Conservation (phyloP, 495 filamentous ascomycete species). For the Penicillium macrosclerotiorum region DNA sequence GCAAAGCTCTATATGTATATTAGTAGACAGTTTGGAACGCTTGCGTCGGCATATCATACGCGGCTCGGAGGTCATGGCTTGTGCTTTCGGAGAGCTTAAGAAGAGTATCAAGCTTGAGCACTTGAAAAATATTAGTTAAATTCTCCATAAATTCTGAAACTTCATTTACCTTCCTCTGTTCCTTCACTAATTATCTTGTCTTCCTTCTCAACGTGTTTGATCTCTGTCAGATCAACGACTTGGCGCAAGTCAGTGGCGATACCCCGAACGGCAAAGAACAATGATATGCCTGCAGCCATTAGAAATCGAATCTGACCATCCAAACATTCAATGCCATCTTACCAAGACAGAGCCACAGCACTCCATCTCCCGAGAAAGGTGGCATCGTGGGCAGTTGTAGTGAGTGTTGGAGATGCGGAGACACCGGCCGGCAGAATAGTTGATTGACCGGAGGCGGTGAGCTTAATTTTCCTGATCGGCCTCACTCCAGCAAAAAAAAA, state of each 20-base stretch:
- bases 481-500: conserved; percentile 21
- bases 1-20: conserved; percentile 36
- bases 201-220: conserved; percentile 46
- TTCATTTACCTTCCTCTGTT: conserved; percentile 44
- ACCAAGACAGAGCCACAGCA: conserved; percentile 49
- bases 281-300: conserved; percentile 35
- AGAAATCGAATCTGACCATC: not conserved
- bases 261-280: conserved; percentile 47
- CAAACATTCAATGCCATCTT: not conserved
- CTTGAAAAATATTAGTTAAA: conserved; percentile 20
- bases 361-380: conserved; percentile 38
- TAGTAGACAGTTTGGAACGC: conserved; percentile 2
- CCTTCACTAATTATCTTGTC: conserved; percentile 46
- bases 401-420: conserved; percentile 29
- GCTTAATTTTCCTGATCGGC: conserved; percentile 23
- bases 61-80: conserved; percentile 50
- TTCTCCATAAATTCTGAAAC: not conserved
- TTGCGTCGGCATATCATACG: conserved; percentile 34
- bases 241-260: conserved; percentile 44
- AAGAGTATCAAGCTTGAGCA: conserved; percentile 51
- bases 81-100: conserved; percentile 48
- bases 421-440: conserved; percentile 35
- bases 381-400: conserved; percentile 29
- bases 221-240: conserved; percentile 48
- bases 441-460: conserved; percentile 35